Evolutionary conservation across 2,329 filamentous ascomycete genomes (phyloP).

Genomic region (Bipolaris bicolor): DNA sequence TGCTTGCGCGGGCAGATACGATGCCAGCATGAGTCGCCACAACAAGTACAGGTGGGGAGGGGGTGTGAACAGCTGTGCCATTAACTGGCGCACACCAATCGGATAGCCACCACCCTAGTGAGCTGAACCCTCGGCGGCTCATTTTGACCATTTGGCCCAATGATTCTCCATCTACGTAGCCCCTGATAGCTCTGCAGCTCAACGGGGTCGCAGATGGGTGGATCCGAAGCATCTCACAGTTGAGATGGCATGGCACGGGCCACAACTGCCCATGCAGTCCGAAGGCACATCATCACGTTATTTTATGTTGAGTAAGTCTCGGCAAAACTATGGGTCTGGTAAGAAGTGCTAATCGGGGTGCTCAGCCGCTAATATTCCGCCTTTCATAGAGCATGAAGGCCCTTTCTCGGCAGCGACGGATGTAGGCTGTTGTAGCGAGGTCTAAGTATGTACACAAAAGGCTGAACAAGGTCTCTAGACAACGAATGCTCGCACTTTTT

Average conservation of each 20-base stretch:
- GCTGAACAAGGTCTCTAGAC: constrained; percentile 5
- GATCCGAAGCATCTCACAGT: constrained; percentile 17
- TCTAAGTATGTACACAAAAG: not conserved
- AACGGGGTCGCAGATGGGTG: constrained; percentile 29
- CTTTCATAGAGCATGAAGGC: constrained; percentile 5
- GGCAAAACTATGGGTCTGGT: constrained; percentile 19
- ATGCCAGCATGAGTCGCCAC: constrained; percentile 18
- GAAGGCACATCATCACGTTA: constrained; percentile 20
- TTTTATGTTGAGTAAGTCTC: constrained; percentile 27
- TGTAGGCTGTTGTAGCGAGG: constrained; percentile 20
- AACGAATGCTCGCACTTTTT: constrained; percentile 1
- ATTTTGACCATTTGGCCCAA: constrained; percentile 19
- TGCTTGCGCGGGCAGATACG: constrained; percentile 24
- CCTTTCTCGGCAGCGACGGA: constrained; percentile 16
- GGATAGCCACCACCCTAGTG: constrained; percentile 16
- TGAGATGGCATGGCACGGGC: constrained; percentile 15
- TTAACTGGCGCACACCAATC: constrained; percentile 23
- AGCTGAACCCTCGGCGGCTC: constrained; percentile 22
- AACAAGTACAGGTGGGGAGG: constrained; percentile 5
- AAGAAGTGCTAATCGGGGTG: constrained; percentile 4
- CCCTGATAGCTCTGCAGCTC: constrained; percentile 24
- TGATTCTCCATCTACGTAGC: constrained; percentile 6
- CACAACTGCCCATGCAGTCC: constrained; percentile 8
- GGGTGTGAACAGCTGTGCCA: constrained; percentile 17
- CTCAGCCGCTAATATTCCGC: constrained; percentile 15